Percentiles rank a stretch among this genome's conserved stretches.
Evolutionary conservation across 352 stramenopile species (phyloP).

Genomic region (Thraustochytrium sp.): DNA sequence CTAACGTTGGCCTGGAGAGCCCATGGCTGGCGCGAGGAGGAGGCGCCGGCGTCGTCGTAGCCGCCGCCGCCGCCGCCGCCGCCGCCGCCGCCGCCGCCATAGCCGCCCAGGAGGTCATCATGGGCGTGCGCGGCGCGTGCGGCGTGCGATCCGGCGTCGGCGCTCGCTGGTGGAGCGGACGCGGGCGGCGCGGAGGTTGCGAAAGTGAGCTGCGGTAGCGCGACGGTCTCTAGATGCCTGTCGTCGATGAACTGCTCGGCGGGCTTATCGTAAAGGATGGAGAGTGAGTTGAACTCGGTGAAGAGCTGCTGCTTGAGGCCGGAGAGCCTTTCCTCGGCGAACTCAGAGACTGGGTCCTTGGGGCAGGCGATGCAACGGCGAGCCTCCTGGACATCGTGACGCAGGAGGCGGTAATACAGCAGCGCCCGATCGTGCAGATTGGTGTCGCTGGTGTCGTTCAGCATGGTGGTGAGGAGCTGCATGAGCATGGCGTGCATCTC

Average conservation of each 20-base stretch:
- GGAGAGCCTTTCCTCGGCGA: constrained; percentile 70
- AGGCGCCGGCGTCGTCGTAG: background rate
- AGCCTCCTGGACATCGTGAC: constrained; percentile 82
- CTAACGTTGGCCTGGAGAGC: background rate
- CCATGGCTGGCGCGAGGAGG: background rate
- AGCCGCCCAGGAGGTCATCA: background rate
- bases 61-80: background rate
- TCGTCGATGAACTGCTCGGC: constrained; percentile 84
- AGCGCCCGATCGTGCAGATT: constrained; percentile 94
- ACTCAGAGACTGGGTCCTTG: constrained; percentile 55
- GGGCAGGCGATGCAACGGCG: constrained; percentile 67
- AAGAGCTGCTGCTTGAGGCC: constrained; percentile 78
- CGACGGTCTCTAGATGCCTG: background rate
- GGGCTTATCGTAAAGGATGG: constrained; percentile 91
- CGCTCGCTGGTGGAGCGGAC: background rate
- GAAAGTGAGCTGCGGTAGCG: background rate
- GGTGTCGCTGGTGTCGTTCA: constrained; percentile 85
- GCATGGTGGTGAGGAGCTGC: constrained; percentile 80
- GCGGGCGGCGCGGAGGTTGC: background rate
- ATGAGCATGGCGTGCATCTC: constrained; percentile 97
- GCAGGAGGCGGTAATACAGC: constrained; percentile 93
- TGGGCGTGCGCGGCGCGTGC: background rate
- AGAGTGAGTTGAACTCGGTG: constrained; percentile 95
- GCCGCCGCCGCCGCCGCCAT: background rate
- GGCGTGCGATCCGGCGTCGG: background rate